phyloP scores from a whole-genome alignment of 257 asterid species.

The Pogostemon cablin region DNA sequence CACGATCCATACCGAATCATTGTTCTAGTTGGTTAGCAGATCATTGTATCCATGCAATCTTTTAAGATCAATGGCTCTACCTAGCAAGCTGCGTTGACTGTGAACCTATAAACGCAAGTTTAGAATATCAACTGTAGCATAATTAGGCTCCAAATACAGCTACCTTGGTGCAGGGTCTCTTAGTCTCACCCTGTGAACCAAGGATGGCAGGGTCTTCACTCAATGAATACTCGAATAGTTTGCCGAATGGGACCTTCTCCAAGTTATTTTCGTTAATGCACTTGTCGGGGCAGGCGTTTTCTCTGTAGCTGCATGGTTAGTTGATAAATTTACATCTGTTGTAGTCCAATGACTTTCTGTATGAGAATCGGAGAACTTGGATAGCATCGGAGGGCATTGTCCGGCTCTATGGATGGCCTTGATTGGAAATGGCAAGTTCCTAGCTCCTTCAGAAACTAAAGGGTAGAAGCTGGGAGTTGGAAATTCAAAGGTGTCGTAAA shows the following conservation, averaged over 20 bases:
- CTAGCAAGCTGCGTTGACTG: slow-evolving; percentile 80
- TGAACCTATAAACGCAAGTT: slow-evolving; percentile 57
- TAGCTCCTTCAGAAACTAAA: slow-evolving; percentile 73
- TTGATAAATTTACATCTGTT: slow-evolving; percentile 36
- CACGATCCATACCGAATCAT: background rate
- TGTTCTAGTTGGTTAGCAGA: slow-evolving; percentile 60
- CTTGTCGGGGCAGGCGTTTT: background rate
- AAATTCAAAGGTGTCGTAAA: slow-evolving; percentile 43
- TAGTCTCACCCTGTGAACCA: slow-evolving; percentile 47
- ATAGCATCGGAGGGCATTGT: slow-evolving; percentile 48
- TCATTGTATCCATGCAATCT: slow-evolving; percentile 55
- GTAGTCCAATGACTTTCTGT: slow-evolving; percentile 38
- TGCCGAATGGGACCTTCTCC: slow-evolving; percentile 47
- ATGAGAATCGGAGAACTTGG: slow-evolving; percentile 43
- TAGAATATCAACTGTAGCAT: background rate
- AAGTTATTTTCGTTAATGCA: slow-evolving; percentile 34
- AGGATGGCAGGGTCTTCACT: slow-evolving; percentile 51
- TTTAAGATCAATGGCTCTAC: slow-evolving; percentile 77
- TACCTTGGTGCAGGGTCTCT: slow-evolving; percentile 79
- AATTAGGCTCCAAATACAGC: background rate
- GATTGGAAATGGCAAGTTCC: slow-evolving; percentile 49
- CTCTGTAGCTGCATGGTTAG: background rate
- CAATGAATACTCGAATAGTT: slow-evolving; percentile 67
- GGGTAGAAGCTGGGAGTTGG: slow-evolving; percentile 60
- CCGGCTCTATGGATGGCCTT: slow-evolving; percentile 34